phyloP scores from a whole-genome alignment of 2,329 filamentous ascomycete species.

The Thyridium curvatum region DNA sequence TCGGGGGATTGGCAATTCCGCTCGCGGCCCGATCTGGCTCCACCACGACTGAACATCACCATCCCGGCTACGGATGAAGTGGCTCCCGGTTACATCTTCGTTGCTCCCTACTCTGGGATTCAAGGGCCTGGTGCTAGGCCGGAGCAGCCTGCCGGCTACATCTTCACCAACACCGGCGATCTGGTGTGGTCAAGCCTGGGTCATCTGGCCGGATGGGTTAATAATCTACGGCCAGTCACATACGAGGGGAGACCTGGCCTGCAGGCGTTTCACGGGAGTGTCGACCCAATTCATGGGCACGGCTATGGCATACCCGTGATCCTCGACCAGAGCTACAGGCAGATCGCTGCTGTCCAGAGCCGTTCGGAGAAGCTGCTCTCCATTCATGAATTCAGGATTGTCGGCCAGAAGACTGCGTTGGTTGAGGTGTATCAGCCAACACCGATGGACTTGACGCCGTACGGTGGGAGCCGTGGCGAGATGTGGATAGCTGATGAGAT shows the following conservation, averaged over 20 bases:
- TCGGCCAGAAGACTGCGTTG: slow-evolving; percentile 44
- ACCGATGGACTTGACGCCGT: slow-evolving; percentile 34
- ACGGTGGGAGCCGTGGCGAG: slow-evolving; percentile 38
- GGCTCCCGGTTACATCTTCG: slow-evolving; percentile 22
- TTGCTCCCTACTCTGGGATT: slow-evolving; percentile 14
- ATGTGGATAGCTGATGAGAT: slow-evolving; percentile 50
- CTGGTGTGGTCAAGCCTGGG: slow-evolving; percentile 51
- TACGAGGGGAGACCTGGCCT: slow-evolving; percentile 47
- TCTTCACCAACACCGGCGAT: slow-evolving; percentile 46
- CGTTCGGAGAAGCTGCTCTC: slow-evolving; percentile 29
- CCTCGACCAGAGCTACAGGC: slow-evolving; percentile 47
- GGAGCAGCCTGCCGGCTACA: slow-evolving; percentile 44
- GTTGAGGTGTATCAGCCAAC: slow-evolving; percentile 48
- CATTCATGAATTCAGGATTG: slow-evolving; percentile 49
- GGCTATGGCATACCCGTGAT: slow-evolving; percentile 48
- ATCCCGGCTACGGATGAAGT: slow-evolving; percentile 28
- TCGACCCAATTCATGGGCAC: slow-evolving; percentile 44
- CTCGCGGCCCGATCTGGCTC: slow-evolving; percentile 19
- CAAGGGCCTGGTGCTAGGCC: too few relatives aligned
- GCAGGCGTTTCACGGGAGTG: slow-evolving; percentile 46
- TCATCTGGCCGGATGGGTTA: slow-evolving; percentile 43
- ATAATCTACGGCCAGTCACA: slow-evolving; percentile 44
- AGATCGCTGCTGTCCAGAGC: slow-evolving; percentile 40
- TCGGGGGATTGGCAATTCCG: too few relatives aligned
- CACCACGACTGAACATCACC: slow-evolving; percentile 23